Evolutionary conservation across 2,329 filamentous ascomycete species (phyloP).

Genomic region (Colletotrichum noveboracense): DNA sequence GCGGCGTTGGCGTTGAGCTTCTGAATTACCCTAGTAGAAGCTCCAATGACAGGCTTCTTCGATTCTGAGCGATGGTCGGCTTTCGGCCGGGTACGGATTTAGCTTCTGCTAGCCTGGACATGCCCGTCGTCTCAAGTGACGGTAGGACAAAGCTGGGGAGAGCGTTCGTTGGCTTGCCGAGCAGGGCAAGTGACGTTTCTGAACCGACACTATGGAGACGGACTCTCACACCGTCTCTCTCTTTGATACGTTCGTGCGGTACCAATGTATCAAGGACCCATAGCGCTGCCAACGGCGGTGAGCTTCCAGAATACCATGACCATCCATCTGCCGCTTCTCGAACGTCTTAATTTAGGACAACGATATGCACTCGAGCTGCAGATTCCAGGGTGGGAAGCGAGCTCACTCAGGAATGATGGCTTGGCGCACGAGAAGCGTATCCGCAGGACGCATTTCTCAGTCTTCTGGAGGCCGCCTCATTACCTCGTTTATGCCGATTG

Average conservation of each 20-base stretch:
- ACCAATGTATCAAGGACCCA: neutral
- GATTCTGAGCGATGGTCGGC: neutral
- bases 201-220: neutral
- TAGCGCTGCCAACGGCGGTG: constrained; percentile 10
- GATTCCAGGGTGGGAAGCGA: neutral
- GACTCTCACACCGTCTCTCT: neutral
- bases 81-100: neutral
- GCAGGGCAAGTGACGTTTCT: neutral
- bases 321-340: constrained; percentile 12
- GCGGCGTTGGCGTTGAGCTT: neutral
- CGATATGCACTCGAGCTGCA: neutral
- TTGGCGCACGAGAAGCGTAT: neutral
- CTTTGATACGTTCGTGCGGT: neutral
- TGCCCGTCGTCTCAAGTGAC: constrained; percentile 5
- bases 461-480: neutral
- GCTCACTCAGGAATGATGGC: neutral
- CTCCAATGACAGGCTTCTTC: neutral
- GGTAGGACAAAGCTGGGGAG: constrained; percentile 1
- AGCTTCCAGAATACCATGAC: constrained; percentile 14
- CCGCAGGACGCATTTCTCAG: neutral
- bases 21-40: neutral
- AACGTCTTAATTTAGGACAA: constrained; percentile 12
- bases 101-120: neutral
- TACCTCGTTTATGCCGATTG: neutral
- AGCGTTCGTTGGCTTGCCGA: neutral